A percentile compares a stretch with the other conserved stretches of the same genome.
These are phyloP conservation scores for Aspergillus costaricaensis DNA, from an alignment of 2,329 filamentous ascomycete genomes.

Conservation along the genomic window DNA sequence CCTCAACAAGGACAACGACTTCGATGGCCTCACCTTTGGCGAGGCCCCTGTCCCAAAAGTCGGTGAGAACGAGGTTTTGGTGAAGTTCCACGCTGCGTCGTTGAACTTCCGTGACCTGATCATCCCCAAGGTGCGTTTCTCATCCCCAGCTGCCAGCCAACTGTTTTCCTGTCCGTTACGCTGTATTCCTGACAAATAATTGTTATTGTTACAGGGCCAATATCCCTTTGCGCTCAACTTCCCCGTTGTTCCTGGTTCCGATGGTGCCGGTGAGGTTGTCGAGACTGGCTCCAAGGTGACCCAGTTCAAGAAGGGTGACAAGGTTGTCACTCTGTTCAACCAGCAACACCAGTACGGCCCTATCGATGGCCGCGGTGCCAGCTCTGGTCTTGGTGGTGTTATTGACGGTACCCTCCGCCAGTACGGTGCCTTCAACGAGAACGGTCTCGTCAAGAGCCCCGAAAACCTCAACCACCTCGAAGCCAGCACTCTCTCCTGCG, in stretches of 20 bases:
- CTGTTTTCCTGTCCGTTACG: constrained; percentile 25
- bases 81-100: constrained; percentile 60
- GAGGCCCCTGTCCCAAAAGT: constrained; percentile 58
- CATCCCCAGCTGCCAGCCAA: too few species aligned
- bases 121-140: constrained; percentile 46
- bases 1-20: constrained; percentile 52
- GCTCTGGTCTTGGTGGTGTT: constrained; percentile 66
- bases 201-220: constrained; percentile 25
- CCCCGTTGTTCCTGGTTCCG: constrained; percentile 38
- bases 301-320: constrained; percentile 60
- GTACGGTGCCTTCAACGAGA: constrained; percentile 68
- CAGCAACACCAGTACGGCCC: constrained; percentile 57
- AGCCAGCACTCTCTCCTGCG: constrained; percentile 61
- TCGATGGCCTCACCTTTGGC: constrained; percentile 61
- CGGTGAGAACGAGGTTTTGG: constrained; percentile 71
- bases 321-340: constrained; percentile 61
- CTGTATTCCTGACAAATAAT: background rate
- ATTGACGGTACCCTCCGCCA: constrained; percentile 69
- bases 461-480: constrained; percentile 56
- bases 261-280: constrained; percentile 50
- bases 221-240: constrained; percentile 37
- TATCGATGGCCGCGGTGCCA: constrained; percentile 40
- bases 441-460: constrained; percentile 66
- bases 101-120: constrained; percentile 54
- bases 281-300: constrained; percentile 58